phyloP scores from a whole-genome alignment of 2,329 filamentous ascomycete genomes.

The Myriosclerotinia curreyana region DNA sequence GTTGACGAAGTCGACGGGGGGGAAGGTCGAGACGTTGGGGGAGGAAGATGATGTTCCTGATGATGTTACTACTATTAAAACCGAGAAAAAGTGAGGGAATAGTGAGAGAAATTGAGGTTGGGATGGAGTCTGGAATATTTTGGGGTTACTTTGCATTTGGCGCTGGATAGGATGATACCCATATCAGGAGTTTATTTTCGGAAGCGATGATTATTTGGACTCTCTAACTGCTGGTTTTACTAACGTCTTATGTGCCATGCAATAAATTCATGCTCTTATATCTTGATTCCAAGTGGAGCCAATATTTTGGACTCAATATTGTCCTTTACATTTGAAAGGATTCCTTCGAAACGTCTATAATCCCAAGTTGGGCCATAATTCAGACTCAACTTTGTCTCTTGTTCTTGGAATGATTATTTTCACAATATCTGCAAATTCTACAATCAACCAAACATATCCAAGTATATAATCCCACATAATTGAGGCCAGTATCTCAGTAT shows the following conservation, averaged over 20 bases:
- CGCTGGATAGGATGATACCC: constrained; percentile 16
- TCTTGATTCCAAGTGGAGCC: not conserved
- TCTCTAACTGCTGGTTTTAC: not conserved
- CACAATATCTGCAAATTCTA: not conserved
- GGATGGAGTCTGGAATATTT: not conserved
- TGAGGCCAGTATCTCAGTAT: not conserved
- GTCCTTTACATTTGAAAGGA: not conserved
- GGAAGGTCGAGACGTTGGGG: constrained; percentile 50
- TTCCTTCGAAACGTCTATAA: not conserved
- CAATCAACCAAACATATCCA: not conserved
- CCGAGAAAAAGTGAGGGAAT: constrained; percentile 30
- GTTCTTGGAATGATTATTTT: not conserved
- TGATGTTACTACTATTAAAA: constrained; percentile 33
- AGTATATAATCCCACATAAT: not conserved
- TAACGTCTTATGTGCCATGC: not conserved
- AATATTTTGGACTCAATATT: not conserved
- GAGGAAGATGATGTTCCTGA: constrained; percentile 53
- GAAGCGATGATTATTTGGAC: not conserved
- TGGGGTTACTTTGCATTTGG: not conserved
- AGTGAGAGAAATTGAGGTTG: too few species aligned
- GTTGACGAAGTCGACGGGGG: constrained; percentile 52
- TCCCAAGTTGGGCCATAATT: not conserved
- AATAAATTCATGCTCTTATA: too few species aligned
- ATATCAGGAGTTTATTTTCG: constrained; percentile 12
- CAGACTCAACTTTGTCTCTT: not conserved